Evolutionary conservation across 129 eudicot genomes (phyloP), one percentile per base, ranked within the genome.

Genomic region (Flaveria bidentis): DNA sequence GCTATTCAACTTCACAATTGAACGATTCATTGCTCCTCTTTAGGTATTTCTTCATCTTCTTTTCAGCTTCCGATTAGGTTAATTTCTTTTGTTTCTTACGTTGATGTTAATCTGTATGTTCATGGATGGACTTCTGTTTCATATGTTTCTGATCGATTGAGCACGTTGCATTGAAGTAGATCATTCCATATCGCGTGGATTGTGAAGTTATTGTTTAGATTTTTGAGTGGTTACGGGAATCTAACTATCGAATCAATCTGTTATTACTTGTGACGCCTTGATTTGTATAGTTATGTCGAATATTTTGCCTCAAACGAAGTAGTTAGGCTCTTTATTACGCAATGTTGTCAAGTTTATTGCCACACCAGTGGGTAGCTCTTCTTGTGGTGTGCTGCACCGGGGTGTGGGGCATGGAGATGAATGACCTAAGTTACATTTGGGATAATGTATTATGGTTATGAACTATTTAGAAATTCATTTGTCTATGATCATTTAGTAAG

Each of bases 121-220:
- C 9, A 5, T 36, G 41, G 41, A 36, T 36, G 41, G 41, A 36
- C 6, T 57, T 57, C 57, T 57, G 30, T 57, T 57, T 57, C 9
- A 36, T 36, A 36, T 63, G 26, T 70, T 25, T 70, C n/a, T 26
- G 62, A 70, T 70, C 16, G 75, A 49, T 49, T 16, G 75, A 14
- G 60, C 47, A 47, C 22, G 20, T 25, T 68, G 57, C 50, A 45
- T 42, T 18, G 45, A 26, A 45, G 22, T 63, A 16, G 22, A 63
- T 33, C 45, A 2, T 14, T 63, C 9, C 17, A 15, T 36, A 7
- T 12, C 20, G 49, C 15, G 15, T n/a, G 22, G 14, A 2, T 63
- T 30, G 33, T 14, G 69, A 36, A 11, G 22, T 33, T 33, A 45
- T 45, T 9, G 67, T 12, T 61, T 25, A 58, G 16, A 9, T 61